A percentile compares a stretch with the other conserved stretches of the same genome.
These are phyloP conservation scores for Starmera caribaea DNA, from an alignment of 805 yeast species.

Conservation along the genomic window DNA sequence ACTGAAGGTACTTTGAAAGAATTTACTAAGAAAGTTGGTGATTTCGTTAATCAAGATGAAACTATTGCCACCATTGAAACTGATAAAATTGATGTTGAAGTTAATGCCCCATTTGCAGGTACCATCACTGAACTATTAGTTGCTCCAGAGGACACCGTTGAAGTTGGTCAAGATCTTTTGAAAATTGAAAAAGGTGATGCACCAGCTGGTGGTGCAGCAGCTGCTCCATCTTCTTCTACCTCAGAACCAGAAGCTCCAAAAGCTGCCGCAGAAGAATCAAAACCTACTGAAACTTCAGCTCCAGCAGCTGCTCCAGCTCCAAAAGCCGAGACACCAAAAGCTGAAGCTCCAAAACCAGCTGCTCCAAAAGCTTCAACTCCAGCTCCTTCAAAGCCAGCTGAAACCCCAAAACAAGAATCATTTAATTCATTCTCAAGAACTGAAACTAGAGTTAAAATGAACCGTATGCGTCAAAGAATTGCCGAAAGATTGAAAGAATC, in stretches of 20 bases:
- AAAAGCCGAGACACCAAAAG: too few relatives aligned
- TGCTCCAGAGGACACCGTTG: slow-evolving; percentile 83
- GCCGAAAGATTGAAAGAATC: slow-evolving; percentile 99
- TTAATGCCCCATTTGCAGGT: slow-evolving; percentile 89
- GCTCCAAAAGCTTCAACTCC: slow-evolving; percentile 22
- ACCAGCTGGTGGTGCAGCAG: slow-evolving; percentile 51
- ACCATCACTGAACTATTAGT: slow-evolving; percentile 78
- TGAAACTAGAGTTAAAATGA: slow-evolving; percentile 94
- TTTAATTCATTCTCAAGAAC: slow-evolving; percentile 59
- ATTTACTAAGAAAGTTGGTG: slow-evolving; percentile 72
- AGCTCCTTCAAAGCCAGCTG: slow-evolving; percentile 11
- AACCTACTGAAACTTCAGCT: slow-evolving; percentile 19
- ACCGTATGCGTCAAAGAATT: slow-evolving; percentile 97
- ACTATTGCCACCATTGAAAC: slow-evolving; percentile 95
- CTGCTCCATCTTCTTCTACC: slow-evolving; percentile 16
- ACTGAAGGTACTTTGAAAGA: slow-evolving; percentile 89
- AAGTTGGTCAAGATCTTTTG: slow-evolving; percentile 88
- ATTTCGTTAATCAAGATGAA: slow-evolving; percentile 78
- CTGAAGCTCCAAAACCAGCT: slow-evolving; percentile 20
- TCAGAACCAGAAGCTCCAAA: slow-evolving; percentile 15
- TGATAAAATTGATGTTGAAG: slow-evolving; percentile 96
- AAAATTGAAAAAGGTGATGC: slow-evolving; percentile 74
- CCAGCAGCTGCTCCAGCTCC: slow-evolving; percentile 22
- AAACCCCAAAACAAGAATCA: slow-evolving; percentile 13
- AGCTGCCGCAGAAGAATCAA: slow-evolving; percentile 20